Percentiles rank a stretch among this genome's conserved stretches.
These are phyloP conservation scores for Pezicula radicicola DNA, from an alignment of 2,329 filamentous ascomycete genomes.

Conservation along the genomic window DNA sequence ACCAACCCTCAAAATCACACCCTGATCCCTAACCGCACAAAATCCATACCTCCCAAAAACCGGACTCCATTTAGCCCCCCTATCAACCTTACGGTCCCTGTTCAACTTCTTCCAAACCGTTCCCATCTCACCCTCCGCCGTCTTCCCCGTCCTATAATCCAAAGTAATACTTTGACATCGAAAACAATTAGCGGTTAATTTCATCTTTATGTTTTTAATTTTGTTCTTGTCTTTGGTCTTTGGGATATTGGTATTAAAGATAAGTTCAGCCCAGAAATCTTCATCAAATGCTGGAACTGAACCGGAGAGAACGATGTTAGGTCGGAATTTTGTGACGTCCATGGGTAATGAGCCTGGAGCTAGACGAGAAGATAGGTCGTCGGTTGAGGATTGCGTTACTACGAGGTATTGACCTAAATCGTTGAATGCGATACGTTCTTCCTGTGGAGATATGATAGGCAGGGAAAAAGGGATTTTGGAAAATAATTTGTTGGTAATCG, in stretches of 20 bases:
- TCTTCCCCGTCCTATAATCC: constrained; percentile 63
- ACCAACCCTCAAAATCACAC: constrained; percentile 38
- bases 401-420: constrained; percentile 76
- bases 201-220: constrained; percentile 33
- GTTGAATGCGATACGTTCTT: constrained; percentile 62
- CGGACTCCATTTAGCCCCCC: constrained; percentile 64
- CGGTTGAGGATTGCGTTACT: constrained; percentile 66
- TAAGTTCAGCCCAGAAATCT: constrained; percentile 68
- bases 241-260: constrained; percentile 26
- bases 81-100: constrained; percentile 67
- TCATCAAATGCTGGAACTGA: constrained; percentile 58
- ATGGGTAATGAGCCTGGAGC: constrained; percentile 41
- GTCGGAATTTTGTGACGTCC: constrained; percentile 68
- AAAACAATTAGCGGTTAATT: constrained; percentile 67
- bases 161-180: constrained; percentile 70
- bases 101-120: constrained; percentile 66
- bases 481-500: background rate
- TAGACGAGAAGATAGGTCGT: constrained; percentile 58
- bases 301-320: constrained; percentile 68
- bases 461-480: constrained; percentile 15
- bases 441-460: constrained; percentile 12
- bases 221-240: constrained; percentile 4
- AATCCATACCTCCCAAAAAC: constrained; percentile 75
- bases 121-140: constrained; percentile 53
- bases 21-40: constrained; percentile 31